Conservation (phyloP, 2,329 filamentous ascomycete genomes). For the Clarireedia paspali region DNA sequence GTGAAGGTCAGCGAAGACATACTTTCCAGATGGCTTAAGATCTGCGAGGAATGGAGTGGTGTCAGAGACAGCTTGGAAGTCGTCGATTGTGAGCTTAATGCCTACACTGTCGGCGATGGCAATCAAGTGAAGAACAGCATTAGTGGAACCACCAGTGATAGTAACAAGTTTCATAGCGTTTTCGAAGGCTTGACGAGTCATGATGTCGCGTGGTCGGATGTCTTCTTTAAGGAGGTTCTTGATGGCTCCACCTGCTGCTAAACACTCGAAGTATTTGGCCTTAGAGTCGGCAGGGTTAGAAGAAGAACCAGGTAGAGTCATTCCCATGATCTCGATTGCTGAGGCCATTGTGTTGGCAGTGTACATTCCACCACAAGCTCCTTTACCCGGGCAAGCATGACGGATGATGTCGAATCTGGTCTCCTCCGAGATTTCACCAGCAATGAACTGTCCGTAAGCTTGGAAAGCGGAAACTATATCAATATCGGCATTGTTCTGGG, state of each 20-base stretch:
- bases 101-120: slow-evolving; percentile 77
- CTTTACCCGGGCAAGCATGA: slow-evolving; percentile 77
- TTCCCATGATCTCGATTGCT: slow-evolving; percentile 64
- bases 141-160: slow-evolving; percentile 77
- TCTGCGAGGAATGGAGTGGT: slow-evolving; percentile 73
- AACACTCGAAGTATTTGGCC: slow-evolving; percentile 66
- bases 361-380: slow-evolving; percentile 83
- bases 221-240: slow-evolving; percentile 68
- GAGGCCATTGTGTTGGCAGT: slow-evolving; percentile 72
- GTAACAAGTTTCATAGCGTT: slow-evolving; percentile 79
- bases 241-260: slow-evolving; percentile 63
- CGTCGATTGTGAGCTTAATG: slow-evolving; percentile 75
- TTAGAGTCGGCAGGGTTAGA: slow-evolving; percentile 70
- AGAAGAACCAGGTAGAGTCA: slow-evolving; percentile 76
- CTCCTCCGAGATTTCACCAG: slow-evolving; percentile 84
- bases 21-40: slow-evolving; percentile 68
- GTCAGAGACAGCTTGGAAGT: slow-evolving; percentile 78
- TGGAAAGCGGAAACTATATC: slow-evolving; percentile 98
- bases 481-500: slow-evolving; percentile 65
- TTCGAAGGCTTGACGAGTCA: slow-evolving; percentile 75
- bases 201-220: slow-evolving; percentile 68
- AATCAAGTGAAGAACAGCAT: slow-evolving; percentile 77
- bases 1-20: slow-evolving; percentile 51
- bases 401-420: slow-evolving; percentile 91
- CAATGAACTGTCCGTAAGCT: slow-evolving; percentile 90